phyloP scores from a whole-genome alignment of 2,329 filamentous ascomycete species.

The Colletotrichum theobromicola region DNA sequence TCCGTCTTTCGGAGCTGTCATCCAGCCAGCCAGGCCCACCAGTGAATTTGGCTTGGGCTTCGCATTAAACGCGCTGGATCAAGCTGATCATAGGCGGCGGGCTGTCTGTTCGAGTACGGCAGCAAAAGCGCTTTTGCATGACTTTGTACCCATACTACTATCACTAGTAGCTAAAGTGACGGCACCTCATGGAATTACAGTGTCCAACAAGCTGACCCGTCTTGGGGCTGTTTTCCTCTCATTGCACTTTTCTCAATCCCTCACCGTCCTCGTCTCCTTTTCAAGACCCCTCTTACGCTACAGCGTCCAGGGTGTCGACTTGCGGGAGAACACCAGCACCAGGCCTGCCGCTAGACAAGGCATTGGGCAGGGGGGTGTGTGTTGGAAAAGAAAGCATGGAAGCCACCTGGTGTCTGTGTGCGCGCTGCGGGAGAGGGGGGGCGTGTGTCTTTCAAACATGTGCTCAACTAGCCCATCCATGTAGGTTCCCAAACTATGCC shows the following conservation, averaged over 20 bases:
- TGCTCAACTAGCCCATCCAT: slow-evolving; percentile 16
- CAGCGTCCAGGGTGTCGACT: slow-evolving; percentile 5
- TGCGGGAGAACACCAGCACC: slow-evolving; percentile 17
- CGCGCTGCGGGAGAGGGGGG: background rate
- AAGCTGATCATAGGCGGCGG: slow-evolving; percentile 29
- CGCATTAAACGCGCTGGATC: slow-evolving; percentile 31
- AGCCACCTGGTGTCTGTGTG: slow-evolving; percentile 20
- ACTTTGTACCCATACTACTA: slow-evolving; percentile 49
- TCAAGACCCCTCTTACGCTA: slow-evolving; percentile 6
- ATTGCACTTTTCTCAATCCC: background rate
- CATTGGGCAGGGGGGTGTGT: slow-evolving; percentile 1
- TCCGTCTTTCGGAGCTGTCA: slow-evolving; percentile 6
- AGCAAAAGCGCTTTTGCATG: slow-evolving; percentile 44
- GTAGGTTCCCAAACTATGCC: slow-evolving; percentile 22
- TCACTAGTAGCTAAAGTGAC: slow-evolving; percentile 36
- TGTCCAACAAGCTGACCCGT: slow-evolving; percentile 29
- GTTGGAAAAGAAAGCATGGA: slow-evolving; percentile 20
- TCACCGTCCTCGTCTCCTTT: background rate
- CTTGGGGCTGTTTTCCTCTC: slow-evolving; percentile 12
- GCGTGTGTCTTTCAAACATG: slow-evolving; percentile 22
- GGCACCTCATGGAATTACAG: slow-evolving; percentile 31
- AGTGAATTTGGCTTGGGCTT: slow-evolving; percentile 1
- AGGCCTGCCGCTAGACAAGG: slow-evolving; percentile 12
- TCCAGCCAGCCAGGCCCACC: slow-evolving; percentile 13
- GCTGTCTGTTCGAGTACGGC: background rate